phyloP scores from a whole-genome alignment of 2,329 filamentous ascomycete genomes.

The Aspergillus sp. region DNA sequence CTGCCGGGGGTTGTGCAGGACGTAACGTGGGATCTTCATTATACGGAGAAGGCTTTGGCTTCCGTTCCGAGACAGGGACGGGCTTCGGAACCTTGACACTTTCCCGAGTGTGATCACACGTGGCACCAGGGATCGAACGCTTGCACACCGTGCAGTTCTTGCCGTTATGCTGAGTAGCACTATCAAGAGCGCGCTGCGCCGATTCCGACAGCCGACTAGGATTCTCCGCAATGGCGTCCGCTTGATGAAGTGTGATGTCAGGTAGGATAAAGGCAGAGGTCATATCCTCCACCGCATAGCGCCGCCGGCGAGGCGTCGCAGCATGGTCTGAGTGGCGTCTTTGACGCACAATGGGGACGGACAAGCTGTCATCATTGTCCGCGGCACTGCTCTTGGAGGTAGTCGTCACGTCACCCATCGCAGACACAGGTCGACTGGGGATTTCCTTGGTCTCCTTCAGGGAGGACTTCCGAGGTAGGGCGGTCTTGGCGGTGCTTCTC shows the following conservation, averaged over 20 bases:
- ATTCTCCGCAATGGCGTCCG: slow-evolving; percentile 27
- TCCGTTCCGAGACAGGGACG: slow-evolving; percentile 51
- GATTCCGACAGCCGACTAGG: slow-evolving; percentile 37
- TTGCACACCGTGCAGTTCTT: slow-evolving; percentile 59
- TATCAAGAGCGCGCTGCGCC: slow-evolving; percentile 42
- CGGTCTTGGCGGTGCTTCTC: slow-evolving; percentile 37
- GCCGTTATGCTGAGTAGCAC: slow-evolving; percentile 49
- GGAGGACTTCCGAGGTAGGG: slow-evolving; percentile 54
- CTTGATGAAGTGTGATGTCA: slow-evolving; percentile 56
- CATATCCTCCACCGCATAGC: slow-evolving; percentile 52
- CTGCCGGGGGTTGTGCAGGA: slow-evolving; percentile 64
- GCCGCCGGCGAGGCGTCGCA: slow-evolving; percentile 51
- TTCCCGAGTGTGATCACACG: slow-evolving; percentile 31
- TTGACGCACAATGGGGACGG: slow-evolving; percentile 29
- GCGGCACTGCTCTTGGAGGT: slow-evolving; percentile 27
- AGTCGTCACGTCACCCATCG: slow-evolving; percentile 33
- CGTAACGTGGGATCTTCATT: slow-evolving; percentile 61
- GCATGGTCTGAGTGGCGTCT: slow-evolving; percentile 47
- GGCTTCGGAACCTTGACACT: slow-evolving; percentile 49
- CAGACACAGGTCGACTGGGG: slow-evolving; percentile 32
- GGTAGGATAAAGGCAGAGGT: slow-evolving; percentile 65
- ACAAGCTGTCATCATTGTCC: slow-evolving; percentile 30
- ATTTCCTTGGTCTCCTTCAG: slow-evolving; percentile 50
- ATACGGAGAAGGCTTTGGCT: slow-evolving; percentile 41
- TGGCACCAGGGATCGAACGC: slow-evolving; percentile 37